Evolutionary conservation across 306 rosid species (phyloP).

Genomic region (Corylus avellana): DNA sequence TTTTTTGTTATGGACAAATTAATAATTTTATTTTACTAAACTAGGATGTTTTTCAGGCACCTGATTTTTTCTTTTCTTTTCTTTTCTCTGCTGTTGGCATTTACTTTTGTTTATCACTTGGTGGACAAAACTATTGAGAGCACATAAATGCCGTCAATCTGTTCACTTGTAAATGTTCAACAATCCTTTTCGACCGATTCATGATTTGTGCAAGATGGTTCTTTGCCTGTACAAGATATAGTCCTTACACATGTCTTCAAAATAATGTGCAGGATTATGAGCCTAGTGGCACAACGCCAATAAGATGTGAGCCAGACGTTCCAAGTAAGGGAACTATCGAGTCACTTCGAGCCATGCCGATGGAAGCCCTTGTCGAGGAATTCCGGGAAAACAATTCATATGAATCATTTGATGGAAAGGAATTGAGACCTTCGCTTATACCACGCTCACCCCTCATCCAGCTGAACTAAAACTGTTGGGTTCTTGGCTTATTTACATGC

Average conservation of each 20-base stretch:
- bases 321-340: slow-evolving; percentile 79
- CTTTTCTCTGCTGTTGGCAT: neutral
- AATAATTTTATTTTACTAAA: neutral
- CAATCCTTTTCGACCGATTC: neutral
- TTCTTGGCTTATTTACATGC: neutral
- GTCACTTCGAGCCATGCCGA: slow-evolving; percentile 83
- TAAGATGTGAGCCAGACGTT: slow-evolving; percentile 61
- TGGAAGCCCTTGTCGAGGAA: slow-evolving; percentile 81
- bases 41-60: neutral
- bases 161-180: no score
- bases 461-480: slow-evolving; percentile 43
- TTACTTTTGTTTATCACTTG: neutral
- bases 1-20: neutral
- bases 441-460: slow-evolving; percentile 88
- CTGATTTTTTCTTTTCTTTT: neutral
- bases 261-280: slow-evolving; percentile 76
- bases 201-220: neutral
- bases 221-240: neutral
- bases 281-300: slow-evolving; percentile 74
- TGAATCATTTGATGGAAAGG: slow-evolving; percentile 62
- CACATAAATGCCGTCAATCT: no score
- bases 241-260: neutral
- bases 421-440: slow-evolving; percentile 80
- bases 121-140: no score
- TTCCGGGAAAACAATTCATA: slow-evolving; percentile 75